Conservation (phyloP, 495 filamentous ascomycete genomes). For the Talaromyces liani region DNA sequence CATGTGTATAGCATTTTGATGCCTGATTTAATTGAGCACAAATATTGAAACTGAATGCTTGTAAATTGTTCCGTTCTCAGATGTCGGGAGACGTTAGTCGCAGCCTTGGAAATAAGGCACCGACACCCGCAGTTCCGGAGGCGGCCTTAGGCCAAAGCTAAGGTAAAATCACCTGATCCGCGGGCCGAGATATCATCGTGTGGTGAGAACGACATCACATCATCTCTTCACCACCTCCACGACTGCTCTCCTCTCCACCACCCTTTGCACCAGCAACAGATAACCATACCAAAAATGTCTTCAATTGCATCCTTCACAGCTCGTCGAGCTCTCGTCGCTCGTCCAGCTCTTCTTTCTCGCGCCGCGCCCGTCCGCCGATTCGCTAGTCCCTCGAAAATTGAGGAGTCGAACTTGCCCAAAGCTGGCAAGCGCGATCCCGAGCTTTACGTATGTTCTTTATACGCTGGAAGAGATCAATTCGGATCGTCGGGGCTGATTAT, state of each 20-base stretch:
- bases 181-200: conserved; percentile 11
- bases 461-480: conserved; percentile 7
- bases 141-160: neutral
- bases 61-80: neutral
- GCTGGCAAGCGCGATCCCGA: conserved; percentile 72
- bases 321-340: conserved; percentile 38
- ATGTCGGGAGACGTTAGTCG: neutral
- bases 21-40: neutral
- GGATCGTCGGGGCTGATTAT: conserved; percentile 12
- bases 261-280: neutral
- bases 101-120: neutral
- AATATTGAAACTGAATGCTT: neutral
- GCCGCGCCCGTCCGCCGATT: conserved; percentile 36
- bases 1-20: neutral
- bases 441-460: conserved; percentile 58
- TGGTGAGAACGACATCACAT: neutral
- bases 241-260: neutral
- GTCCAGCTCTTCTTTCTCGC: conserved; percentile 29
- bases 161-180: conserved; percentile 8
- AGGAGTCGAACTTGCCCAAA: conserved; percentile 48
- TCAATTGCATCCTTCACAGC: conserved; percentile 45
- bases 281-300: conserved; percentile 31
- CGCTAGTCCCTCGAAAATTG: conserved; percentile 32
- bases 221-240: neutral
- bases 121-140: neutral